Evolutionary conservation across 805 yeast genomes (phyloP).

Genomic region (Geotrichum ghanense): DNA sequence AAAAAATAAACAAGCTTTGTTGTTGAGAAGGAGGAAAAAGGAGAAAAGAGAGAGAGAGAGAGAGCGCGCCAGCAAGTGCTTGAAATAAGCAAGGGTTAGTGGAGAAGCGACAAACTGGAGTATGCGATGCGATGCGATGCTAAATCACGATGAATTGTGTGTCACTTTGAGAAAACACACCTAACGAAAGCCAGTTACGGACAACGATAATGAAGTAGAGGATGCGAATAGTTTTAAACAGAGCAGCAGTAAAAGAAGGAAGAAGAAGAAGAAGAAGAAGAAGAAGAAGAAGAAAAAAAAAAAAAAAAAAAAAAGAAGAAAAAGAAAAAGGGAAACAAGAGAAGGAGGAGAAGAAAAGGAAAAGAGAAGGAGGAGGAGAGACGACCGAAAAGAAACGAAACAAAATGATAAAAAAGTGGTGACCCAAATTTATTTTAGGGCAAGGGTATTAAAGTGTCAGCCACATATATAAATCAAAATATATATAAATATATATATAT

Average conservation of each 20-base stretch:
- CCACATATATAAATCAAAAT: no score
- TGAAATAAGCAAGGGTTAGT: neutral
- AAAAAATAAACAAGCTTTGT: no score
- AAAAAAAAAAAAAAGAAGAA: slow-evolving; percentile 3
- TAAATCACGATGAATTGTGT: no score
- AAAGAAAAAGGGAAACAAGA: neutral
- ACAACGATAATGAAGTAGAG: no score
- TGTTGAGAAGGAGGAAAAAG: slow-evolving; percentile 2
- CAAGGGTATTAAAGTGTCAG: no score
- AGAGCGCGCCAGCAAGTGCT: slow-evolving; percentile 1
- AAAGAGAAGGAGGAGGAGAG: slow-evolving; percentile 4
- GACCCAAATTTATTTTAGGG: no score
- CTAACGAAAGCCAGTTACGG: no score
- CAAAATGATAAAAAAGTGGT: neutral
- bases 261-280: neutral
- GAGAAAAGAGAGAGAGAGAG: slow-evolving; percentile 3
- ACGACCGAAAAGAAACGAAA: slow-evolving; percentile 2
- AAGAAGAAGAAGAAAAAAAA: neutral
- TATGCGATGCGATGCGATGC: no score
- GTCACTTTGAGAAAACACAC: no score
- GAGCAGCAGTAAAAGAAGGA: neutral
- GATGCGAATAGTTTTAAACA: no score
- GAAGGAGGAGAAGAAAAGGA: slow-evolving; percentile 5
- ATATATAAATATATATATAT: no score
- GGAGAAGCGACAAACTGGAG: no score